Evolutionary conservation across 306 rosid genomes (phyloP), one percentile per base, ranked within the genome.

Genomic region (Gastrolobium bilobum): DNA sequence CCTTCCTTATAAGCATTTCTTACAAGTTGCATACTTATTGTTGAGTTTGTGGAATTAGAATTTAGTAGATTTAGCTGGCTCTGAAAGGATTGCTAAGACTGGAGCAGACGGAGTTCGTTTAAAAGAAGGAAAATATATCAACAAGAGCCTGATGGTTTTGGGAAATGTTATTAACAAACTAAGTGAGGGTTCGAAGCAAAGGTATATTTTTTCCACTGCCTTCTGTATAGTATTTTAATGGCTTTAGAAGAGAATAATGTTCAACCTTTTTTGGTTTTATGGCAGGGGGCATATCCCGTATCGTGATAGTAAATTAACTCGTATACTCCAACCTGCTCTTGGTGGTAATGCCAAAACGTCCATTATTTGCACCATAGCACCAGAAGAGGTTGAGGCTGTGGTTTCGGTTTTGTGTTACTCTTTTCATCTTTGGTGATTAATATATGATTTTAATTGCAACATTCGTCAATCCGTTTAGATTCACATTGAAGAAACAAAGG

Each of bases 281-380:
- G 78, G 66, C 86, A 93, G 99, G 89, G 97, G 89, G 40, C 99
- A 95, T 76, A 88, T 95, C 73, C 99, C 99, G 6, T 95, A 91
- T 64, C 97, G 99, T 78, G 99, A 95, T 70, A 95, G 98, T 85
- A 95, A 95, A 84, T 86, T 95, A 71, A 95, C 99, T 14, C 99
- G 99, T 59, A 95, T 95, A 65, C 99, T 95, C 77, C 98, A 95
- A 89, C 98, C 99, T 65, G 98, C 99, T 81, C 99, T 95, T 7
- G 99, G 99, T 65, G 99, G 99, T 46, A 95, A 95, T 87, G 97
- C 99, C 60, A 95, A 95, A 81, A 95, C 99, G 73, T 95, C 99
- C 73, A 92, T 95, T 75, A 89, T 95, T 75, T 92, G 99, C 80
- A 95, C 98, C 39, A 43, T 95, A 76, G 97, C 99, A 51, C 99